These are phyloP conservation scores for Apocynum venetum DNA, from an alignment of 257 asterid species.

Conservation along the genomic window DNA sequence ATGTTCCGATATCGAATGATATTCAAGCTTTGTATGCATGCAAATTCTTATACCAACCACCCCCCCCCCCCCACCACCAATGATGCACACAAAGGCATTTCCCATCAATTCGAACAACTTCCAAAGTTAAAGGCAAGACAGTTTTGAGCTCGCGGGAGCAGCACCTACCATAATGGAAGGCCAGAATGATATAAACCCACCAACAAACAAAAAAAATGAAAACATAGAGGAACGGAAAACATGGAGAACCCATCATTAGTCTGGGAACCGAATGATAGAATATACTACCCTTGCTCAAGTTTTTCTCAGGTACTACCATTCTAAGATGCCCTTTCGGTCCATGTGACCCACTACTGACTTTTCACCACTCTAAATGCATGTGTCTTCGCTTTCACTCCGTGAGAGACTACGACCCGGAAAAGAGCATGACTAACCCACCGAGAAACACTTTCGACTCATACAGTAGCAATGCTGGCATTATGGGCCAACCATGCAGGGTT, in stretches of 20 bases:
- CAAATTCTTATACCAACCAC: not conserved
- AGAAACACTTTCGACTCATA: not conserved
- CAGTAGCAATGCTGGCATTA: not conserved
- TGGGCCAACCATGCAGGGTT: slow-evolving; percentile 14
- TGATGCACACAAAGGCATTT: not conserved
- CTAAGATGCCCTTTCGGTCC: slow-evolving; percentile 15
- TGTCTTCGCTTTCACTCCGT: slow-evolving; percentile 1
- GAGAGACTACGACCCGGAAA: not conserved
- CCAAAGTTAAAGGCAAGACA: not conserved
- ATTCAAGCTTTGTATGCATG: not conserved
- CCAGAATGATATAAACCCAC: not conserved
- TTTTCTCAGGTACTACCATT: slow-evolving; percentile 7
- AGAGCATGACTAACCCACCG: not conserved
- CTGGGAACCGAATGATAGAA: slow-evolving; percentile 8
- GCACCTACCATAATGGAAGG: not conserved
- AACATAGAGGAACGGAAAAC: not conserved
- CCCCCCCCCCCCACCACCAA: too few species aligned
- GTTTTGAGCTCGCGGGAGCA: not conserved
- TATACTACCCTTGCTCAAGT: not conserved
- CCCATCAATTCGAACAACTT: not conserved
- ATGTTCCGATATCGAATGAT: not conserved
- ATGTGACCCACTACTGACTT: slow-evolving; percentile 13
- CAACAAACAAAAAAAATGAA: not conserved
- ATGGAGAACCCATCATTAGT: not conserved
- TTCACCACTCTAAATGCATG: not conserved